phyloP scores from a whole-genome alignment of 2,329 filamentous ascomycete genomes.

The Ophiosphaerella narmari region DNA sequence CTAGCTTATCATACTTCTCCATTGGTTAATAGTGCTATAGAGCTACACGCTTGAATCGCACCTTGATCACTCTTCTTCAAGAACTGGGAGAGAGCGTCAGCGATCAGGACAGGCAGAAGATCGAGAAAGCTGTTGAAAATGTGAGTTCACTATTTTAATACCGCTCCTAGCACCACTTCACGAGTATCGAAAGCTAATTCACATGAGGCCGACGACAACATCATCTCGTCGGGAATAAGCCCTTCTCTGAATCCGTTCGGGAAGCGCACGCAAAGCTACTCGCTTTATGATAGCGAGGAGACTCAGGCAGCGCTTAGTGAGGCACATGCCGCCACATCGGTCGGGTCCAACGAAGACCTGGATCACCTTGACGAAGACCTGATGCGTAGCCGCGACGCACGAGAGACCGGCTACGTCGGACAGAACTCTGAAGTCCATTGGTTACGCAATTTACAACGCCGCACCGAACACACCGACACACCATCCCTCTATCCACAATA shows the following conservation, averaged over 20 bases:
- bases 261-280: conserved; percentile 17
- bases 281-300: background rate
- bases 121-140: conserved; percentile 21
- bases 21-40: conserved; percentile 1
- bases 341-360: conserved; percentile 36
- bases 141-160: conserved; percentile 12
- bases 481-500: conserved; percentile 14
- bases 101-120: conserved; percentile 18
- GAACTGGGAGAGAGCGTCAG: conserved; percentile 20
- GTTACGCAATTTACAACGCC: conserved; percentile 35
- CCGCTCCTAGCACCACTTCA: too few species aligned
- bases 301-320: conserved; percentile 16
- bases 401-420: conserved; percentile 41
- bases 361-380: conserved; percentile 39
- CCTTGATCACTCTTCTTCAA: conserved; percentile 18
- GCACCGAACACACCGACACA: conserved; percentile 13
- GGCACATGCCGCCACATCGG: conserved; percentile 23
- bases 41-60: conserved; percentile 26
- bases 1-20: too few species aligned
- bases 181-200: too few species aligned
- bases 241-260: conserved; percentile 9
- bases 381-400: conserved; percentile 29
- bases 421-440: conserved; percentile 43
- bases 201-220: conserved; percentile 24
- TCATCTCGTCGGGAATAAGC: conserved; percentile 7